Base-by-base conservation (phyloP, 1,284 basidiomycete species). In the Xanthoconium separans region DNA sequence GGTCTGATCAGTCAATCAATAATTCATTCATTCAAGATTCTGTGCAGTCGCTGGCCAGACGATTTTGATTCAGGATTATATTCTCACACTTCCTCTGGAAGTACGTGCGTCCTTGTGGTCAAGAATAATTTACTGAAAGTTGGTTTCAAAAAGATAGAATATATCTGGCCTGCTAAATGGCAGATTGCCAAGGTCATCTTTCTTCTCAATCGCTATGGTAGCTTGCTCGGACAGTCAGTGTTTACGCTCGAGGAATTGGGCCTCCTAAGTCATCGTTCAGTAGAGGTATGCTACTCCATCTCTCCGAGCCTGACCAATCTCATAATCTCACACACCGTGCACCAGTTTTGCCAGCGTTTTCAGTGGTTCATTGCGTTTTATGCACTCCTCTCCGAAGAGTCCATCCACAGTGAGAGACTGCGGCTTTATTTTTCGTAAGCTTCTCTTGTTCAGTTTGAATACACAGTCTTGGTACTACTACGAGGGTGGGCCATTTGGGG, bases 91-190 rank as follows among this genome's bases (percentile, higher is more conserved):
- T 24, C 24, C 24, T 24, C 24, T 24, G 24, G 24, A 24, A 24
- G 24, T 24, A 24, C 6, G 24, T 6, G 24, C 24, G 24, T 24
- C 24, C 24, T 6, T 6, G 24, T 6, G 24, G 24, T 24, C 24
- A 24, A 24, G 24, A 24, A 24, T 24, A 24, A 24, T 6, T 6
- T 24, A 24, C 24, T 24, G 6, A 24, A 3, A 24, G 24, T 24
- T 24, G 24, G 24, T 24, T 24, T 24, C 24, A 24, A 24, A 24
- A 36, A 57, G 54, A n/a, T 61, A 13, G 22, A 42, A 7, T 57
- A 58, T 48, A 55, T 61, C 18, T 63, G 60, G 60, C 24, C 12
- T 10, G 43, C 58, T 6, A 53, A 58, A 22, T 53, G 61, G 58
- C 40, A 49, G n/a, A 8, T 48, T 4, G 37, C 48, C 16, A 63